A percentile compares a stretch with the other conserved stretches of the same genome.
These are phyloP conservation scores for Cladosporium sp. DNA, from an alignment of 2,329 filamentous ascomycete species.

Conservation along the genomic window DNA sequence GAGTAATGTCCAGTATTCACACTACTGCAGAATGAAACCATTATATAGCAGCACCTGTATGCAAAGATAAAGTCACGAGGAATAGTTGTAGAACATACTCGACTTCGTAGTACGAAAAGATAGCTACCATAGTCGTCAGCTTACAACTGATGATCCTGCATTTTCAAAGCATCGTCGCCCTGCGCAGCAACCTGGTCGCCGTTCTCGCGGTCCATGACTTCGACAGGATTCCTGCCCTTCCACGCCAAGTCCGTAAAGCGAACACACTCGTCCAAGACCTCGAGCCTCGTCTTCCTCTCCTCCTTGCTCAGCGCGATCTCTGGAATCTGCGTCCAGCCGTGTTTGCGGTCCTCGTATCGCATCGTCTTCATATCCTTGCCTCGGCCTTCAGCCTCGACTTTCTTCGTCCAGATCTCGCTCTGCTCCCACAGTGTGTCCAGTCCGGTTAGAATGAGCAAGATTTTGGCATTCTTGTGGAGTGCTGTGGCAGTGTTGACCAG, in stretches of 20 bases:
- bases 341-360: conserved; percentile 31
- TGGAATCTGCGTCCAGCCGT: conserved; percentile 50
- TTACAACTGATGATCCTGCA: conserved; percentile 13
- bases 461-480: conserved; percentile 43
- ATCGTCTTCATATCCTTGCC: conserved; percentile 36
- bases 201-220: conserved; percentile 23
- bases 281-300: conserved; percentile 40
- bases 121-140: neutral
- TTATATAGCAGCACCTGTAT: too few relatives aligned
- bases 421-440: conserved; percentile 46
- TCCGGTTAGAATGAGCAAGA: conserved; percentile 46
- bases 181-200: conserved; percentile 24
- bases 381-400: conserved; percentile 38
- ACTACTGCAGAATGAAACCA: too few relatives aligned
- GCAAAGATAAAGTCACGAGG: too few relatives aligned
- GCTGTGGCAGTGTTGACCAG: conserved; percentile 32
- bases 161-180: conserved; percentile 19
- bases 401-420: conserved; percentile 47
- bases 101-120: too few relatives aligned
- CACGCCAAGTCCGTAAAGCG: conserved; percentile 37
- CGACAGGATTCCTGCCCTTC: conserved; percentile 29
- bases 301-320: conserved; percentile 42
- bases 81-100: too few relatives aligned
- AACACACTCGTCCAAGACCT: conserved; percentile 43
- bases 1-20: too few relatives aligned